Conservation (phyloP, 2,329 filamentous ascomycete genomes). For the Claviceps sp. region DNA sequence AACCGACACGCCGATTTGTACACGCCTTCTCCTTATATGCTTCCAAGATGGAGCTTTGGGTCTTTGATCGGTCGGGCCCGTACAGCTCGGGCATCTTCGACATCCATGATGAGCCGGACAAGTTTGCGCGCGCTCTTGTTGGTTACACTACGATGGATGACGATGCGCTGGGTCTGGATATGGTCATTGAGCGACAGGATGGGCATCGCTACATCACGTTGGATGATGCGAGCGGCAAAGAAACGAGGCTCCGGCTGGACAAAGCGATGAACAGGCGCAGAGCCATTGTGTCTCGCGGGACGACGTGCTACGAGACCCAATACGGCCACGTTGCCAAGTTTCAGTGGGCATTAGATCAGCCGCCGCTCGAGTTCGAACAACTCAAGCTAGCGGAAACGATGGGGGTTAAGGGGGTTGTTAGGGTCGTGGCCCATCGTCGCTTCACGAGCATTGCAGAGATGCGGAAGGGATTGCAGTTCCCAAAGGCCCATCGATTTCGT, state of each 20-base stretch:
- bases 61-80: conserved; percentile 12
- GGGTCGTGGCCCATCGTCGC: conserved; percentile 7
- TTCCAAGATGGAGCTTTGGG: conserved; percentile 11
- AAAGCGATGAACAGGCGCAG: conserved; percentile 6
- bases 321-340: conserved; percentile 10
- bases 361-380: conserved; percentile 7
- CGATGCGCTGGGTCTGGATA: conserved; percentile 8
- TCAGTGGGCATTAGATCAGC: conserved; percentile 3
- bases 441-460: conserved; percentile 8
- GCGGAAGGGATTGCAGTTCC: conserved; percentile 6
- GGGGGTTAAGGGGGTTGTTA: conserved; percentile 8
- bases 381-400: conserved; percentile 7
- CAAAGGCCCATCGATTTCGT: conserved; percentile 2
- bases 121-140: conserved; percentile 9
- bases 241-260: conserved; percentile 1
- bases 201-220: conserved; percentile 1
- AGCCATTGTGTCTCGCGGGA: conserved; percentile 8
- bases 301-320: conserved; percentile 8
- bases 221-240: conserved; percentile 1
- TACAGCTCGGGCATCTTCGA: conserved; percentile 9
- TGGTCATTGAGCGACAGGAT: conserved; percentile 3
- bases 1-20: conserved; percentile 12
- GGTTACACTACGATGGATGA: conserved; percentile 10
- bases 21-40: conserved; percentile 8
- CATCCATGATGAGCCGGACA: conserved; percentile 8